Conservation (phyloP, 2,329 filamentous ascomycete genomes). For the Parafenestella ontariensis region DNA sequence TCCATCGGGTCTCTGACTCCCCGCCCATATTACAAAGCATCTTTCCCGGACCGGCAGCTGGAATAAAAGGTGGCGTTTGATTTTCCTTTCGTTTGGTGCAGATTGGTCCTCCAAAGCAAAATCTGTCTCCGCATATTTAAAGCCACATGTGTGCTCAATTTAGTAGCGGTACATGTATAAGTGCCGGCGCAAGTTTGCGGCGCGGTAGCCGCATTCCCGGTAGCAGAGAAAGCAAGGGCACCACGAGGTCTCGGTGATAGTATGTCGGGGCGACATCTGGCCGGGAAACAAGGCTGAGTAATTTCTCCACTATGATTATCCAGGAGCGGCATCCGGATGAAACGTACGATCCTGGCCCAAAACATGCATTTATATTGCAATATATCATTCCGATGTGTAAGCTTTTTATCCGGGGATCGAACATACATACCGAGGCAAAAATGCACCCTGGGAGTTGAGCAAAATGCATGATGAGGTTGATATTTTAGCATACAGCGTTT, state of each 20-base stretch:
- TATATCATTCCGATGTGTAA: conserved; percentile 15
- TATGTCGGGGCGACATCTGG: not conserved
- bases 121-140: not conserved
- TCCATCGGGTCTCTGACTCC: not conserved
- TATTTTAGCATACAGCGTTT: conserved; percentile 11
- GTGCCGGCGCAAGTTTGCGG: not conserved
- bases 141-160: not conserved
- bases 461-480: conserved; percentile 8
- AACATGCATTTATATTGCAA: conserved; percentile 19
- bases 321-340: conserved; percentile 13
- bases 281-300: conserved; percentile 7
- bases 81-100: not conserved
- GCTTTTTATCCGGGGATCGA: conserved; percentile 18
- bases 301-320: not conserved
- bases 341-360: conserved; percentile 14
- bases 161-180: not conserved
- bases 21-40: not conserved
- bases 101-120: not conserved
- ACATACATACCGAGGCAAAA: conserved; percentile 6
- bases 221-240: not conserved
- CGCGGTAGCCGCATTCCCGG: not conserved
- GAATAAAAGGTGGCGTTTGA: not conserved
- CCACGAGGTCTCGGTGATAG: not conserved
- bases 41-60: not conserved
- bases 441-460: conserved; percentile 6